Evolutionary conservation across 2,329 filamentous ascomycete genomes (phyloP), one percentile per base, ranked within the genome.

Genomic region (Drechslera avenae): DNA sequence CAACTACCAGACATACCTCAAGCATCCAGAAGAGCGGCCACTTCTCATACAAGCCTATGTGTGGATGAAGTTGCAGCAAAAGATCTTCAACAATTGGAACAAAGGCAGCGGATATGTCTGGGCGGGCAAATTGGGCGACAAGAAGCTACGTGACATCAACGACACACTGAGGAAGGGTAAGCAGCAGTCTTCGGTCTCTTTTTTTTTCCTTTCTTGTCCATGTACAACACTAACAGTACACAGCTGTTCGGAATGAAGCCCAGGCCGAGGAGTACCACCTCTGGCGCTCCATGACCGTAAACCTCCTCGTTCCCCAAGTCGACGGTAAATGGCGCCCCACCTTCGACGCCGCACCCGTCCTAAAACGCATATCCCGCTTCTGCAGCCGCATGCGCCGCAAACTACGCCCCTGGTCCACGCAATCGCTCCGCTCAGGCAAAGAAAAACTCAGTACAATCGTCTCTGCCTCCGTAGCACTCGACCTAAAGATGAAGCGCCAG

Each of bases 401-500:
- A 41, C 31, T 73, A 28, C 60, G 71, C 6, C 71, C 71, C 1
- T 73, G 66, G 59, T 56, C 67, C 8, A 70, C 66, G 12, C 50
- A 57, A 14, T 68, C 63, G 7, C 57, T 73, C 2, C 50, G 68
- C 7, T 37, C 47, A 8, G 69, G 70, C 3, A 72, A 71, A 45
- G 68, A 69, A 26, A 63, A 68, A 39, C 54, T 73, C 9, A 56
- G 63, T 18, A 70, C 62, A 5, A 73, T 73, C 10, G 56, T 73
- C 17, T 71, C 68, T 0, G 70, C 71, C 4, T 66, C 70, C 5
- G 70, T 72, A 14, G 69, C 69, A 1, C 62, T 73, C 6, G 71
- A 73, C 39, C 59, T 73, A 14, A 72, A 71, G 37, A 72, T 73
- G 68, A 73, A 73, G 54, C 57, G 65, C 9, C 68, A 73, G 39